phyloP scores from a whole-genome alignment of 495 filamentous ascomycete genomes.

The Talaromyces borbonicus region DNA sequence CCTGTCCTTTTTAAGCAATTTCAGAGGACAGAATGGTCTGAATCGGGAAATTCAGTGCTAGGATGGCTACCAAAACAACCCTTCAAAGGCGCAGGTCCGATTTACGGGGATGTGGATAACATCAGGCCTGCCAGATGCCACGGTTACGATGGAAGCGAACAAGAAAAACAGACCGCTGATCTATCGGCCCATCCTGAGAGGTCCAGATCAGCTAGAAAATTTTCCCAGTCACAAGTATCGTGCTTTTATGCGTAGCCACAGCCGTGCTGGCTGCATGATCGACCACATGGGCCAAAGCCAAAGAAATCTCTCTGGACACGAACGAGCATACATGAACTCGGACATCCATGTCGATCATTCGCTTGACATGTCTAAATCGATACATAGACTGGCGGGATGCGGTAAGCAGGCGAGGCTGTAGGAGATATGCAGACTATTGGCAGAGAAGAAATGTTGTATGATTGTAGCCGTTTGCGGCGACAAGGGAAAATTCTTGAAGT shows the following conservation, averaged over 20 bases:
- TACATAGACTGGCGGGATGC: background rate
- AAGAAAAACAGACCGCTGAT: background rate
- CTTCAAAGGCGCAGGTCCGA: background rate
- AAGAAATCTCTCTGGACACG: background rate
- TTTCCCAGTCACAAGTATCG: background rate
- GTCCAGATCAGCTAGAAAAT: background rate
- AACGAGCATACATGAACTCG: conserved; percentile 1
- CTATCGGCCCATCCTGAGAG: background rate
- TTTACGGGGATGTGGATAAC: conserved; percentile 3
- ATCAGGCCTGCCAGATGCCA: conserved; percentile 1
- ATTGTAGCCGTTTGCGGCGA: conserved; percentile 1
- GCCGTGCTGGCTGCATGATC: background rate
- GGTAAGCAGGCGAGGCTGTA: background rate
- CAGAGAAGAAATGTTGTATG: background rate
- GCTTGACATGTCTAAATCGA: background rate
- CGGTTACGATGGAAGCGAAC: conserved; percentile 4
- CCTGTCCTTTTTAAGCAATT: conserved; percentile 2
- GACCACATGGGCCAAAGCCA: conserved; percentile 3
- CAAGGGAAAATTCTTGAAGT: background rate
- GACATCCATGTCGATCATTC: background rate
- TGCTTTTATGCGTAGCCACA: background rate
- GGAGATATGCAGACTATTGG: background rate
- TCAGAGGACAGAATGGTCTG: background rate
- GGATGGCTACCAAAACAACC: background rate
- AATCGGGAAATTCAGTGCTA: background rate